Evolutionary conservation across 2,329 filamentous ascomycete genomes (phyloP).

Genomic region (Fusarium chaquense): DNA sequence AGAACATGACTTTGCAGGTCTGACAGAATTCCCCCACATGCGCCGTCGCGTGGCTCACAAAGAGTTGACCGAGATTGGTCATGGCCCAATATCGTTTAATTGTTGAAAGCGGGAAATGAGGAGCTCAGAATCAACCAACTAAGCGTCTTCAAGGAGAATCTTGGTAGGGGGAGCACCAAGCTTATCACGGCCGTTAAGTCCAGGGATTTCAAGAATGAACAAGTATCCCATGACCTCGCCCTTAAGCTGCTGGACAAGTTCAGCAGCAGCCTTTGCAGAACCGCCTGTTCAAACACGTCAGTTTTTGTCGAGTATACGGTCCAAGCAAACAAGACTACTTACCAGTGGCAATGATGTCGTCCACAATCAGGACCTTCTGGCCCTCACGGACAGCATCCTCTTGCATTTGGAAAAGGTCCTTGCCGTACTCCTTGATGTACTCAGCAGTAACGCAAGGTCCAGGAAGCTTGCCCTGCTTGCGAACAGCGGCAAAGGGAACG

Average conservation of each 20-base stretch:
- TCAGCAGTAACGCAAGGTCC: slow-evolving; percentile 86
- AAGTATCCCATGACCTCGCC: slow-evolving; percentile 89
- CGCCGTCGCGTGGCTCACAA: slow-evolving; percentile 22
- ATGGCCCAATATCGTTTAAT: slow-evolving; percentile 29
- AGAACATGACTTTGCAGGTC: slow-evolving; percentile 34
- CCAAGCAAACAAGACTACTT: slow-evolving; percentile 53
- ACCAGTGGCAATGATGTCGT: slow-evolving; percentile 99
- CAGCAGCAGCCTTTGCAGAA: slow-evolving; percentile 87
- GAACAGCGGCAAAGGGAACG: slow-evolving; percentile 89
- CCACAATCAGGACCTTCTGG: slow-evolving; percentile 91
- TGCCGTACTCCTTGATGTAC: slow-evolving; percentile 96
- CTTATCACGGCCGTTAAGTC: slow-evolving; percentile 91
- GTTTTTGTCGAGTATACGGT: slow-evolving; percentile 11
- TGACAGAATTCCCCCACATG: slow-evolving; percentile 33
- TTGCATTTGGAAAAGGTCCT: slow-evolving; percentile 97
- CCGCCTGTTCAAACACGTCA: slow-evolving; percentile 71
- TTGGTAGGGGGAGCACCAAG: slow-evolving; percentile 81
- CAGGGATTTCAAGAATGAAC: slow-evolving; percentile 95
- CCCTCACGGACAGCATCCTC: slow-evolving; percentile 83
- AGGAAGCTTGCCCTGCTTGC: slow-evolving; percentile 96
- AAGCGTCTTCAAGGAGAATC: slow-evolving; percentile 76
- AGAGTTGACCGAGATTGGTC: slow-evolving; percentile 30
- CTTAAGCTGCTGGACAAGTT: slow-evolving; percentile 86
- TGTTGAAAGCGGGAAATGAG: slow-evolving; percentile 35
- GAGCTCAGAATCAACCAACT: slow-evolving; percentile 23